These are phyloP conservation scores for Boehmeria nivea DNA, from an alignment of 306 rosid species.

Conservation along the genomic window DNA sequence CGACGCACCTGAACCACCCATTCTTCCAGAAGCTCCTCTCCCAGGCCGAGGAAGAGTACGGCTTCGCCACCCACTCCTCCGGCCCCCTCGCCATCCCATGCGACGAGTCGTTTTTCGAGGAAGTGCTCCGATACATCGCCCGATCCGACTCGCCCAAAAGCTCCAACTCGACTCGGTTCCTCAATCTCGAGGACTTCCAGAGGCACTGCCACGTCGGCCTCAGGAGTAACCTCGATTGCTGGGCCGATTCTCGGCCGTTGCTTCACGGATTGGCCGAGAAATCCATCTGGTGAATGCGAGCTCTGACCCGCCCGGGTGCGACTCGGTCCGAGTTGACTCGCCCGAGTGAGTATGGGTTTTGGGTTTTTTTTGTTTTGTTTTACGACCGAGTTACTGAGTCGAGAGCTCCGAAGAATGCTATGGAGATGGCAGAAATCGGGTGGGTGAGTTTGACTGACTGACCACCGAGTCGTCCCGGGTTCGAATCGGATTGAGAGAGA, in stretches of 20 bases:
- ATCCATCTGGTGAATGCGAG: conserved; percentile 41
- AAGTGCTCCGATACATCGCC: conserved; percentile 52
- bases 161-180: conserved; percentile 32
- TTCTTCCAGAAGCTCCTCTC: conserved; percentile 67
- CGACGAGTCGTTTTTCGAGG: conserved; percentile 67
- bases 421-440: conserved; percentile 91
- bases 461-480: conserved; percentile 85
- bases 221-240: conserved; percentile 43
- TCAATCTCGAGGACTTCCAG: conserved; percentile 50
- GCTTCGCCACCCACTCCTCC: conserved; percentile 40
- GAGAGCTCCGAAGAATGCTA: conserved; percentile 42
- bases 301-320: conserved; percentile 36
- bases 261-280: conserved; percentile 58
- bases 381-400: not conserved
- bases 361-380: not conserved
- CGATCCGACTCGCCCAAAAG: conserved; percentile 33
- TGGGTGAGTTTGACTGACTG: too few species aligned
- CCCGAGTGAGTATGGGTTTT: conserved; percentile 12
- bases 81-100: conserved; percentile 81
- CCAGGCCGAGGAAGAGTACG: conserved; percentile 81
- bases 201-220: conserved; percentile 51
- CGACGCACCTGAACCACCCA: conserved; percentile 86
- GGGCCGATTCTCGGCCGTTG: conserved; percentile 81
- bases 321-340: conserved; percentile 21
- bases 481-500: conserved; percentile 43